Evolutionary conservation across 2,329 filamentous ascomycete genomes (phyloP).

Genomic region (Penicillium psychrosexuale): DNA sequence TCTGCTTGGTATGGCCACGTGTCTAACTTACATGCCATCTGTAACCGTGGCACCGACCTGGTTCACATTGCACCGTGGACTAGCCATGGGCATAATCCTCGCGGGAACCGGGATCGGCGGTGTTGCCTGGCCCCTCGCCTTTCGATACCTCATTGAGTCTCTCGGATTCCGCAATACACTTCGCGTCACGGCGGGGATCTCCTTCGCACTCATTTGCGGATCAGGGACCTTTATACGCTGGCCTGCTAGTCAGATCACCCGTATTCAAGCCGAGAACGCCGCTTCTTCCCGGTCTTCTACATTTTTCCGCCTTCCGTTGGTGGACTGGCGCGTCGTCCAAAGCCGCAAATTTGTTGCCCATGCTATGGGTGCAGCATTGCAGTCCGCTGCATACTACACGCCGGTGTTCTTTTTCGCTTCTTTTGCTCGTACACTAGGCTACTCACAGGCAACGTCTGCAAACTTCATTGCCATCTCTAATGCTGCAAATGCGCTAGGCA

Average conservation of each 20-base stretch:
- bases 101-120: constrained; percentile 41
- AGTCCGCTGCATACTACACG: constrained; percentile 40
- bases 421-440: constrained; percentile 40
- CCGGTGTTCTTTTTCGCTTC: constrained; percentile 42
- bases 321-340: constrained; percentile 35
- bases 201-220: constrained; percentile 27
- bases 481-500: constrained; percentile 39
- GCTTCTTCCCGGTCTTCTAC: constrained; percentile 13
- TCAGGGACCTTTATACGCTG: constrained; percentile 28
- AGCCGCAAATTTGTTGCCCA: constrained; percentile 38
- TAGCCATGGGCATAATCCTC: constrained; percentile 41
- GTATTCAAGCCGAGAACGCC: constrained; percentile 18
- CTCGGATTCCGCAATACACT: constrained; percentile 41
- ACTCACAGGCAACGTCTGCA: constrained; percentile 34
- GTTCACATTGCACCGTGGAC: constrained; percentile 35
- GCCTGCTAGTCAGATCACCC: constrained; percentile 20
- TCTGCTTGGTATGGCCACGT: constrained; percentile 37
- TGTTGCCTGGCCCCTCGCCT: constrained; percentile 35
- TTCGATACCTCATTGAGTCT: constrained; percentile 28
- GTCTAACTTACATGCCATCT: constrained; percentile 38
- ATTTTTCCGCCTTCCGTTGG: constrained; percentile 29
- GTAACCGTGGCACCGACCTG: constrained; percentile 40
- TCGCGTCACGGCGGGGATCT: constrained; percentile 33
- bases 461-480: constrained; percentile 43
- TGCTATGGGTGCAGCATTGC: constrained; percentile 34